Evolutionary conservation across 192 early-diverging fungal species (phyloP).

Genomic region (Oehlia diaphana): DNA sequence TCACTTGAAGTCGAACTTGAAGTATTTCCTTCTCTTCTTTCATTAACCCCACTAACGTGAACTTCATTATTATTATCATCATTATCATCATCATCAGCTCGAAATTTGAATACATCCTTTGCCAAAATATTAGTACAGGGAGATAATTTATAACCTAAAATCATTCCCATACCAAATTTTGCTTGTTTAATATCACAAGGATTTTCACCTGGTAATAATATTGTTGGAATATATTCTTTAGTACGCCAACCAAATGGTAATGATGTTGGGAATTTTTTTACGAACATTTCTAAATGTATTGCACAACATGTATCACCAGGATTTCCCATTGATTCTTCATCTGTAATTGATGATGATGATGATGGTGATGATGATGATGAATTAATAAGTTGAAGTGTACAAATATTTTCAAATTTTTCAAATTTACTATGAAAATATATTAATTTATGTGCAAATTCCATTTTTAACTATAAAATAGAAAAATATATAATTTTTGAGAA

Average conservation of each 20-base stretch:
- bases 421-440: constrained; percentile 2
- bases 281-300: background rate
- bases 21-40: background rate
- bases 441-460: background rate
- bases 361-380: background rate
- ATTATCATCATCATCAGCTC: background rate
- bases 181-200: background rate
- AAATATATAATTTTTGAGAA: background rate
- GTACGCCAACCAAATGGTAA: constrained; percentile 3
- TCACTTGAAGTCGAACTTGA: background rate
- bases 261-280: background rate
- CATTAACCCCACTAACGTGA: background rate
- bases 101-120: constrained; percentile 1
- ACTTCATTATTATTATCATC: background rate
- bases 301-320: background rate
- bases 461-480: background rate
- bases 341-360: background rate
- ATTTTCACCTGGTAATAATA: background rate
- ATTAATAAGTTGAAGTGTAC: background rate
- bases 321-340: background rate
- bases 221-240: constrained; percentile 15
- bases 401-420: background rate
- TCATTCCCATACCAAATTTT: constrained; percentile 4
- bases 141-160: constrained; percentile 3
- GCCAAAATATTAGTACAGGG: background rate